phyloP scores from a whole-genome alignment of 2,329 filamentous ascomycete genomes.

The Didymella lethalis region DNA sequence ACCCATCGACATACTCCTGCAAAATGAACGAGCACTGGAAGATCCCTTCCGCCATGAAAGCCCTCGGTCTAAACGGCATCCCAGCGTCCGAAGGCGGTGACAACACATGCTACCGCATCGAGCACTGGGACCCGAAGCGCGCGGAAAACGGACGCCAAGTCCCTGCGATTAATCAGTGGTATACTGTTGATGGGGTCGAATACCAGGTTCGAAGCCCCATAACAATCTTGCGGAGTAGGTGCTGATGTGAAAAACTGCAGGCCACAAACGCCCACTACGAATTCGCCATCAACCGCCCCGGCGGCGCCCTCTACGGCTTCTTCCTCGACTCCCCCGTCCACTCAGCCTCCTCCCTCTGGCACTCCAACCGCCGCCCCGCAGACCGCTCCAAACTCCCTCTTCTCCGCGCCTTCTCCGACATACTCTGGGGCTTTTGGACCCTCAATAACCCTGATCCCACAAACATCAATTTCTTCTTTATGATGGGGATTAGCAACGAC shows the following conservation, averaged over 20 bases:
- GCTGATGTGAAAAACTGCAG: conserved; percentile 8
- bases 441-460: conserved; percentile 19
- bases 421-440: conserved; percentile 36
- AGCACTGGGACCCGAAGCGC: conserved; percentile 26
- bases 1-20: conserved; percentile 18
- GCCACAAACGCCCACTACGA: conserved; percentile 29
- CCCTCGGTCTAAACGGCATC: conserved; percentile 20
- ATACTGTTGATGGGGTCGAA: conserved; percentile 21
- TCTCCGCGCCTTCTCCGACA: conserved; percentile 25
- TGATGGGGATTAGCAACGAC: conserved; percentile 30
- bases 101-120: conserved; percentile 23
- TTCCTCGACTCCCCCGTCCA: conserved; percentile 25
- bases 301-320: conserved; percentile 25
- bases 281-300: conserved; percentile 23
- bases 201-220: conserved; percentile 8
- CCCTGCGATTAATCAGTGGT: conserved; percentile 26
- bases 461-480: conserved; percentile 31
- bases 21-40: conserved; percentile 26
- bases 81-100: conserved; percentile 24
- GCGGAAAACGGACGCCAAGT: conserved; percentile 18
- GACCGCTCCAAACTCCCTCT: conserved; percentile 22
- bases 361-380: not conserved
- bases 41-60: conserved; percentile 14
- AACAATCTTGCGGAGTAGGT: too few species aligned
- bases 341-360: conserved; percentile 21